Evolutionary conservation across 2,329 filamentous ascomycete genomes (phyloP), one percentile per base, ranked within the genome.

Genomic region (Aspergillus calidoustus): DNA sequence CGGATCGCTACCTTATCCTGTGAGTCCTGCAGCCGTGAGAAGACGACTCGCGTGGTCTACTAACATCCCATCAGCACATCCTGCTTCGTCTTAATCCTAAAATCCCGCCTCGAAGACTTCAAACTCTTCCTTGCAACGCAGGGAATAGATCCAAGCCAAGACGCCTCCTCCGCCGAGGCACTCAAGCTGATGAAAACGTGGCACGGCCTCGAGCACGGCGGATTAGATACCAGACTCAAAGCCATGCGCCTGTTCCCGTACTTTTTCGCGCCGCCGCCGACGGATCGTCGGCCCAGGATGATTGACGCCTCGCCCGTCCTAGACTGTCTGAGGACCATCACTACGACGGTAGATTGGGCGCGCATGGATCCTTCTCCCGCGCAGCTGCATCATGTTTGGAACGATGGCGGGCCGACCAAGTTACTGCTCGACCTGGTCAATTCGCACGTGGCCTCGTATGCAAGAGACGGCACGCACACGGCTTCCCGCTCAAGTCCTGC

Each of bases 221-320:
- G 54, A 7, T 41, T 56, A 5, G 54, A 47, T 3, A 48, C 41
- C n/a, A 30, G 54, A 23, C 23, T 56, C 7, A 56, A 23, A 23
- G 41, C 41, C 43, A 7, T 56, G n/a, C 54, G 54, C 11, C 11
- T 56, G 3, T 56, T 56, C 41, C 54, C 54, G 5, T 48, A 48
- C 31, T 56, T 56, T 19, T 56, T 56, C 41, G 47, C 41, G 41
- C 43, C 34, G 23, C 54, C 54, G 9, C 54, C 54, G 54, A 17
- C 23, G 8, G n/a, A 47, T 11, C 9, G 25, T 15, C 54, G 41
- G 41, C 54, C 9, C 8, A 55, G 22, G 15, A 22, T 31, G 8
- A 11, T 56, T 17, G 50, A 52, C 7, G 30, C 11, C 6, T 4
- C 23, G 9, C 50, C 50, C 13, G 38, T 52, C 31, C 15, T 52